These are phyloP conservation scores for Corchorus capsularis DNA, from an alignment of 345 rosid genomes.

Conservation along the genomic window DNA sequence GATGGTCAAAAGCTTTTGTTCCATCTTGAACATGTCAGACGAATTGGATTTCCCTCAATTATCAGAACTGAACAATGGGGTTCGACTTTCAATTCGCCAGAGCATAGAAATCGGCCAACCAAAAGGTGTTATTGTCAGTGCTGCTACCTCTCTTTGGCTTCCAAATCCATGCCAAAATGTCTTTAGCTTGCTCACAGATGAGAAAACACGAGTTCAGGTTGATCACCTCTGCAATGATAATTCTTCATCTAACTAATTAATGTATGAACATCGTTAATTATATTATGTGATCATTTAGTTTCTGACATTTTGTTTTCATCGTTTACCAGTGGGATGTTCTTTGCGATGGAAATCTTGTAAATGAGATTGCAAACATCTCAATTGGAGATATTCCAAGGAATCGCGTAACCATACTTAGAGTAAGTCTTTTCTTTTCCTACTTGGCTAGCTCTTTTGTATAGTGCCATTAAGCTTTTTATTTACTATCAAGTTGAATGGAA, in stretches of 20 bases:
- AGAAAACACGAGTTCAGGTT: slow-evolving; percentile 51
- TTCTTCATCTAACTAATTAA: not conserved
- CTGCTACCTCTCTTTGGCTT: slow-evolving; percentile 65
- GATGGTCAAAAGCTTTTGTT: slow-evolving; percentile 63
- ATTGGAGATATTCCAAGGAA: slow-evolving; percentile 53
- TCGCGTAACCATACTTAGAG: slow-evolving; percentile 48
- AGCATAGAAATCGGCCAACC: slow-evolving; percentile 51
- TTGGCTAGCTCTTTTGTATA: not conserved
- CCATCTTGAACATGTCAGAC: slow-evolving; percentile 50
- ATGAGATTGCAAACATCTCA: slow-evolving; percentile 45
- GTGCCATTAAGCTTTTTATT: too few species aligned
- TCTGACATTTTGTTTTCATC: not conserved
- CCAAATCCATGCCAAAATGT: slow-evolving; percentile 46
- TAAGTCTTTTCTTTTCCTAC: slow-evolving; percentile 21
- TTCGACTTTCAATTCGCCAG: slow-evolving; percentile 51
- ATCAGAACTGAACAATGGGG: slow-evolving; percentile 49
- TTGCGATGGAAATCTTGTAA: slow-evolving; percentile 38
- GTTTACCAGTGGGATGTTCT: slow-evolving; percentile 76
- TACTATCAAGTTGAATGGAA: too few species aligned
- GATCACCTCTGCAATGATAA: not conserved
- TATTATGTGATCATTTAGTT: not conserved
- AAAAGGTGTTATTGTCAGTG: slow-evolving; percentile 49
- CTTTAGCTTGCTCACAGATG: slow-evolving; percentile 46
- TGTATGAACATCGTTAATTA: not conserved
- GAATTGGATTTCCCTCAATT: slow-evolving; percentile 49